Percentiles rank a stretch among this genome's conserved stretches.
Evolutionary conservation across 768 basidiomycete genomes (phyloP).

Genomic region (Boletales sp.): DNA sequence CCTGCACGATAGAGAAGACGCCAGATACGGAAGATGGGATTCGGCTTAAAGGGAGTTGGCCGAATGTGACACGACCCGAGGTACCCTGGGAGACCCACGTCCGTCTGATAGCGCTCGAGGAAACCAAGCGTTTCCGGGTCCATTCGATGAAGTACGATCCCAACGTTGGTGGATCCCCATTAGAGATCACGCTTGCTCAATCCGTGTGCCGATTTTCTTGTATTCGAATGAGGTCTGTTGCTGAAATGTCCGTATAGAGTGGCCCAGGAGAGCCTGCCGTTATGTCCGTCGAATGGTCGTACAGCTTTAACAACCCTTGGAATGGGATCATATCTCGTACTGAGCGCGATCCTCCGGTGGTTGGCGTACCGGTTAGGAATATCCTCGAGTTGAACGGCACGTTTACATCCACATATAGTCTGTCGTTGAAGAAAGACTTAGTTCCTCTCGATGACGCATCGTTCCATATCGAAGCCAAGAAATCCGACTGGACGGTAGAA

Average conservation of each 20-base stretch:
- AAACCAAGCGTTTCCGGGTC: not conserved
- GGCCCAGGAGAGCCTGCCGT: not conserved
- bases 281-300: not conserved
- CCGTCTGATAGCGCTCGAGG: not conserved
- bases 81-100: not conserved
- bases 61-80: not conserved
- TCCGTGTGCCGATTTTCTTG: not conserved
- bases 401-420: not conserved
- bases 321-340: not conserved
- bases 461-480: not conserved
- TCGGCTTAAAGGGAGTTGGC: not conserved
- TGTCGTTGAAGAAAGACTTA: not conserved
- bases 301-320: not conserved
- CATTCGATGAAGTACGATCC: not conserved
- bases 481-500: conserved; percentile 1
- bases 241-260: not conserved
- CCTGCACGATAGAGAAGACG: not conserved
- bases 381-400: not conserved
- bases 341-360: not conserved
- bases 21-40: not conserved
- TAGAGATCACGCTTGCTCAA: not conserved
- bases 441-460: not conserved
- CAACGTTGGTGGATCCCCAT: not conserved
- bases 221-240: not conserved
- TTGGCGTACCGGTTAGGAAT: not conserved